Evolutionary conservation across 805 yeast species (phyloP).

Genomic region (Candida anglica): DNA sequence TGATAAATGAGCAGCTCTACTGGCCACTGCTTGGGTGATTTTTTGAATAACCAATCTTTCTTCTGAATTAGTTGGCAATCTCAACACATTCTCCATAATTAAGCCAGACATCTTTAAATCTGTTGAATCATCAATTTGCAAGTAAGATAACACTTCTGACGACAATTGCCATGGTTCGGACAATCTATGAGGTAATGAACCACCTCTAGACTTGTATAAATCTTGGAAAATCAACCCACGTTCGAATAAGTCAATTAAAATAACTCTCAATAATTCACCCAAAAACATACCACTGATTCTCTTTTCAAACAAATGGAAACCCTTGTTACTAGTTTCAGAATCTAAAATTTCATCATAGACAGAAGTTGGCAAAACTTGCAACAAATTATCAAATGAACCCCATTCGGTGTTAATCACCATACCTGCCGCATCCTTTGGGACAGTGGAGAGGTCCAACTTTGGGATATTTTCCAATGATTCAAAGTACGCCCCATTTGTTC

Average conservation of each 20-base stretch:
- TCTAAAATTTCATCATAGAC: conserved; percentile 74
- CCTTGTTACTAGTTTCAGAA: conserved; percentile 70
- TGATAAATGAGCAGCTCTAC: conserved; percentile 85
- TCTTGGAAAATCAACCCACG: conserved; percentile 57
- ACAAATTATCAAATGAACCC: conserved; percentile 93
- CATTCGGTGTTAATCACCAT: conserved; percentile 96
- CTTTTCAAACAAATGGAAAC: conserved; percentile 89
- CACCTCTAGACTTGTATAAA: conserved; percentile 37
- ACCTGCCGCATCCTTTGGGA: conserved; percentile 48
- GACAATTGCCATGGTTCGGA: conserved; percentile 74
- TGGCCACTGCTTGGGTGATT: conserved; percentile 74
- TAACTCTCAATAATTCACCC: conserved; percentile 82
- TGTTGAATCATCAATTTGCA: conserved; percentile 81
- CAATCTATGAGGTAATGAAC: conserved; percentile 56
- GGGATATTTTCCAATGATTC: conserved; percentile 72
- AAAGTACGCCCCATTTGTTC: conserved; percentile 93
- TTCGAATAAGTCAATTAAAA: conserved; percentile 63
- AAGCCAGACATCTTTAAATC: conserved; percentile 68
- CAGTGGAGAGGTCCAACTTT: conserved; percentile 49
- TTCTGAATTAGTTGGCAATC: conserved; percentile 63
- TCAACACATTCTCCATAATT: conserved; percentile 59
- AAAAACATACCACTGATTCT: conserved; percentile 89
- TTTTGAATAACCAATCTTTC: conserved; percentile 75
- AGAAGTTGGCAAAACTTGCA: conserved; percentile 71
- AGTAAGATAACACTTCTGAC: conserved; percentile 79